These are phyloP conservation scores for Capronia epimyces DNA, from an alignment of 2,329 filamentous ascomycete genomes.

Conservation along the genomic window DNA sequence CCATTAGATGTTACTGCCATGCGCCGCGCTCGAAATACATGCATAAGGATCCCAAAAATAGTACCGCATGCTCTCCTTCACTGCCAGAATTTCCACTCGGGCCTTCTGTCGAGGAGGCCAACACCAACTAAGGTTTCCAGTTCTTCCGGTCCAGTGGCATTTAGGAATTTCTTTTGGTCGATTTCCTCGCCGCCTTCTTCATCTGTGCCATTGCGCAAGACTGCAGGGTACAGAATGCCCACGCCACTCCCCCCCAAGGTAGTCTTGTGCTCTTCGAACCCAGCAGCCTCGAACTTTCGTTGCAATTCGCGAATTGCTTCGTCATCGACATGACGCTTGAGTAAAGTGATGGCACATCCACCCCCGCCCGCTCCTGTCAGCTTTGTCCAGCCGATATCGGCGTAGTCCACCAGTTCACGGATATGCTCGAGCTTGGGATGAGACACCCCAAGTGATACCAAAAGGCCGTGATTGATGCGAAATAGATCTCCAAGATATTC, in stretches of 20 bases:
- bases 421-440: conserved; percentile 90
- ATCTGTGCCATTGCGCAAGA: conserved; percentile 76
- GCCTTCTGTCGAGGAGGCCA: conserved; percentile 60
- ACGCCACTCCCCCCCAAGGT: conserved; percentile 90
- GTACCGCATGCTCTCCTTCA: conserved; percentile 18
- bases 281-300: conserved; percentile 59
- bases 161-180: conserved; percentile 80
- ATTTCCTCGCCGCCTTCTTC: conserved; percentile 88
- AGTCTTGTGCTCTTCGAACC: conserved; percentile 79
- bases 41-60: not conserved
- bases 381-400: conserved; percentile 93
- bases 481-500: conserved; percentile 78
- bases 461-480: conserved; percentile 85
- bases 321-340: conserved; percentile 60
- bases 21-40: conserved; percentile 23
- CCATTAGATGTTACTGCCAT: conserved; percentile 10
- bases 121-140: conserved; percentile 86
- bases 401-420: conserved; percentile 81
- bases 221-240: conserved; percentile 87
- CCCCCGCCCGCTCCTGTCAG: conserved; percentile 92
- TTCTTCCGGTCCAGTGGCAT: conserved; percentile 74
- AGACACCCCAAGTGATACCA: conserved; percentile 87
- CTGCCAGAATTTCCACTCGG: conserved; percentile 85
- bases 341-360: conserved; percentile 86
- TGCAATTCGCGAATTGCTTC: conserved; percentile 61